phyloP scores from a whole-genome alignment of 768 basidiomycete genomes.

The Serendipita sp. region DNA sequence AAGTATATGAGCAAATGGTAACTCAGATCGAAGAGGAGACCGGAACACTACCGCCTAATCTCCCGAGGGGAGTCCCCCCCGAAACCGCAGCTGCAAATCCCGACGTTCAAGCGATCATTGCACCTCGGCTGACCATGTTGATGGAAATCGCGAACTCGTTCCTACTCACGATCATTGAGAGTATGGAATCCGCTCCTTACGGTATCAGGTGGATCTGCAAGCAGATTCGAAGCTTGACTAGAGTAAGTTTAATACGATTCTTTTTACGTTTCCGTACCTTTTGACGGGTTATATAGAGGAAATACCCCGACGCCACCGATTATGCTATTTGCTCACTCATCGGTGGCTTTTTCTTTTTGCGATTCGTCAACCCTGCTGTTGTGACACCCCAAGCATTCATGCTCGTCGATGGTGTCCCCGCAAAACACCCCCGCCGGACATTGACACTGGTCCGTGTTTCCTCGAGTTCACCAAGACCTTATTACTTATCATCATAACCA shows the following conservation, averaged over 20 bases:
- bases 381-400: constrained; percentile 99
- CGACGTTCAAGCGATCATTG: constrained; percentile 96
- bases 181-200: constrained; percentile 95
- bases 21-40: constrained; percentile 98
- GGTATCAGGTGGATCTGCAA: constrained; percentile 99
- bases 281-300: constrained; percentile 40
- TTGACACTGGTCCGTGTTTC: constrained; percentile 55
- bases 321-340: constrained; percentile 97
- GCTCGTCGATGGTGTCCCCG: constrained; percentile 95
- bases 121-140: constrained; percentile 91
- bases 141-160: constrained; percentile 99
- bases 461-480: neutral
- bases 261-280: neutral
- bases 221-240: constrained; percentile 90
- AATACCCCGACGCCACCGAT: constrained; percentile 97
- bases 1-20: constrained; percentile 99
- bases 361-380: constrained; percentile 98
- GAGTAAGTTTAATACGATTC: constrained; percentile 34
- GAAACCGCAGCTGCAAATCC: constrained; percentile 87
- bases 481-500: constrained; percentile 18
- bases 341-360: constrained; percentile 98
- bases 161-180: constrained; percentile 92
- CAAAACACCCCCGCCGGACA: constrained; percentile 92
- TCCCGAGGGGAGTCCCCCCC: constrained; percentile 84
- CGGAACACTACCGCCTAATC: constrained; percentile 73